Conservation (phyloP, 345 rosid genomes). For the Corymbia maculata region DNA sequence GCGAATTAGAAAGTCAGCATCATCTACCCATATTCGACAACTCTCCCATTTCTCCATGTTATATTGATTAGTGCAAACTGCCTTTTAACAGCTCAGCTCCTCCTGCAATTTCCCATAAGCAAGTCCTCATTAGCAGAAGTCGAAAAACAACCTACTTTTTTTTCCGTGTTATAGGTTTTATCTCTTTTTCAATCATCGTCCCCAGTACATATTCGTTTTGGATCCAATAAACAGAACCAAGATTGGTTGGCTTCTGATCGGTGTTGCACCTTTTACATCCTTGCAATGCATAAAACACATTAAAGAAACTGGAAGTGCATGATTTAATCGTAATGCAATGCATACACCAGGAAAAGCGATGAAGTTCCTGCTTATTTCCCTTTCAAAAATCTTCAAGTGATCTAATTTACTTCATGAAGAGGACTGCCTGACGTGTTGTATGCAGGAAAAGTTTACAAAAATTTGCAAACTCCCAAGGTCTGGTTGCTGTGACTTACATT, state of each 20-base stretch:
- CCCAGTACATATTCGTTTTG: background rate
- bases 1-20: no score
- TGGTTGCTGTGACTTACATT: background rate
- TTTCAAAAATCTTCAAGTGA: background rate
- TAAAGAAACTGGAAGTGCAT: background rate
- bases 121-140: background rate
- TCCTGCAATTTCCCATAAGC: background rate
- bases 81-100: fast-evolving
- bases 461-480: background rate
- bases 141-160: background rate
- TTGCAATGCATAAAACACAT: background rate
- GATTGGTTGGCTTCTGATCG: background rate
- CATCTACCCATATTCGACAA: no score
- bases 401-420: background rate
- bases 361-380: background rate
- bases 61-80: background rate
- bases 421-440: background rate
- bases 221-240: background rate
- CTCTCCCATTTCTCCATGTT: no score
- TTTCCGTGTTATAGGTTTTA: no score
- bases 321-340: background rate
- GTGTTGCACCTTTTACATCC: background rate
- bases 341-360: background rate
- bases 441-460: background rate
- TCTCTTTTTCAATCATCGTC: background rate